Conservation (phyloP, 305 asterid genomes). For the Galium porrigens region DNA sequence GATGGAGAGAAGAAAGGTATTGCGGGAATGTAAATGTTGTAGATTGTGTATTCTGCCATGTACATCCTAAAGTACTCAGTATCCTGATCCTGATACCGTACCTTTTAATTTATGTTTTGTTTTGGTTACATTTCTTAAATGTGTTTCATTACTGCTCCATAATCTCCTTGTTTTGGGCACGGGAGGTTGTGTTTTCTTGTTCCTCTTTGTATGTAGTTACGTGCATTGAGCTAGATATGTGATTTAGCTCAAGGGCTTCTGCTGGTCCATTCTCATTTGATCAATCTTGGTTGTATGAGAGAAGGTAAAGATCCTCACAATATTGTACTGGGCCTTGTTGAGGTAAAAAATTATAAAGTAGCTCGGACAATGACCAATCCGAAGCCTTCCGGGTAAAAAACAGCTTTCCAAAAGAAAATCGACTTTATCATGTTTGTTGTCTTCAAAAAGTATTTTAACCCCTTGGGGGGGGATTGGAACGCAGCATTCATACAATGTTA, state of each 20-base stretch:
- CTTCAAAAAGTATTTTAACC: not conserved
- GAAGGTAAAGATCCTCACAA: not conserved
- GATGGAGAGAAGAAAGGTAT: conserved; percentile 17
- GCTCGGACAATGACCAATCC: no score
- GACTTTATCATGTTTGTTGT: no score
- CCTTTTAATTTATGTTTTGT: not conserved
- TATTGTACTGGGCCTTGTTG: no score
- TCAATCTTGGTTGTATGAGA: not conserved
- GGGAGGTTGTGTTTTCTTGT: not conserved
- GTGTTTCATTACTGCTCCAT: no score
- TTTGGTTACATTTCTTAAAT: not conserved
- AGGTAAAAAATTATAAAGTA: no score
- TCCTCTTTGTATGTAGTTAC: no score
- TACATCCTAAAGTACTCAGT: not conserved
- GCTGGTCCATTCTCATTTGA: not conserved
- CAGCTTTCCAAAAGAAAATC: no score
- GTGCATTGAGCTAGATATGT: no score
- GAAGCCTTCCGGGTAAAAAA: not conserved
- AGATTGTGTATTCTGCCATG: conserved; percentile 13
- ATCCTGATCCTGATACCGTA: not conserved
- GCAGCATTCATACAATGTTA: no score
- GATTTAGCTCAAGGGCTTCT: not conserved
- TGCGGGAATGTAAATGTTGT: conserved; percentile 34
- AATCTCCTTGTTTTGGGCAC: no score
- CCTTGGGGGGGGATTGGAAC: not conserved